Evolutionary conservation across 108 stramenopile species (phyloP).

Genomic region (Pseudonitzschia delicatissima): DNA sequence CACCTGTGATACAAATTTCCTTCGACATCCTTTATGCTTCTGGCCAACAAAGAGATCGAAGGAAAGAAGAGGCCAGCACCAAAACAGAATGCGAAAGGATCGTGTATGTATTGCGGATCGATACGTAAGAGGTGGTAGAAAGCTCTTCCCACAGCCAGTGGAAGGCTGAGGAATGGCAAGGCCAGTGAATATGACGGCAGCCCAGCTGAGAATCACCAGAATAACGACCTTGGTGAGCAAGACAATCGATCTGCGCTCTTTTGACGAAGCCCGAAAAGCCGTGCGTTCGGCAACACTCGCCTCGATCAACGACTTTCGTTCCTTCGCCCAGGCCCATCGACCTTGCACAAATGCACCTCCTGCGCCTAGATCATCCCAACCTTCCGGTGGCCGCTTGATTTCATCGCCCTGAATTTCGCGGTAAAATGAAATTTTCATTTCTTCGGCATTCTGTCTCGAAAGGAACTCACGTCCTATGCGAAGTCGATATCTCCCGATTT

Average conservation of each 20-base stretch:
- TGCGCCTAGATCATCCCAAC: constrained; percentile 87
- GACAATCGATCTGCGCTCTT: constrained; percentile 7
- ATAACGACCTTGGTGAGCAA: constrained; percentile 39
- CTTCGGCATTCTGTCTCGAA: neutral
- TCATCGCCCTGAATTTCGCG: constrained; percentile 53
- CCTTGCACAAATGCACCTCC: constrained; percentile 83
- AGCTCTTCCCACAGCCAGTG: constrained; percentile 55
- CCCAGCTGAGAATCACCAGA: constrained; percentile 63
- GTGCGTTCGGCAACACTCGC: constrained; percentile 62
- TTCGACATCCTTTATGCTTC: constrained; percentile 12
- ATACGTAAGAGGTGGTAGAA: constrained; percentile 50
- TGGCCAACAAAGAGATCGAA: constrained; percentile 18
- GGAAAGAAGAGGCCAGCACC: constrained; percentile 60
- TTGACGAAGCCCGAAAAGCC: constrained; percentile 43
- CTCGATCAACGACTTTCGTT: constrained; percentile 70
- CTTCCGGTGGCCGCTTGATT: constrained; percentile 83
- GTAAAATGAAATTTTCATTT: constrained; percentile 62
- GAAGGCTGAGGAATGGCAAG: constrained; percentile 38
- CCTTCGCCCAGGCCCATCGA: constrained; percentile 82
- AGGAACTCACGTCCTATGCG: constrained; percentile 16
- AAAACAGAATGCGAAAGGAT: constrained; percentile 71
- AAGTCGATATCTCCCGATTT: constrained; percentile 68
- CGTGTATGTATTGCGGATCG: constrained; percentile 61
- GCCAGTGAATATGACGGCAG: constrained; percentile 47
- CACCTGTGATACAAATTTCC: neutral